phyloP scores from a whole-genome alignment of 176 grass and related monocot genomes.

The Eleusine indica region DNA sequence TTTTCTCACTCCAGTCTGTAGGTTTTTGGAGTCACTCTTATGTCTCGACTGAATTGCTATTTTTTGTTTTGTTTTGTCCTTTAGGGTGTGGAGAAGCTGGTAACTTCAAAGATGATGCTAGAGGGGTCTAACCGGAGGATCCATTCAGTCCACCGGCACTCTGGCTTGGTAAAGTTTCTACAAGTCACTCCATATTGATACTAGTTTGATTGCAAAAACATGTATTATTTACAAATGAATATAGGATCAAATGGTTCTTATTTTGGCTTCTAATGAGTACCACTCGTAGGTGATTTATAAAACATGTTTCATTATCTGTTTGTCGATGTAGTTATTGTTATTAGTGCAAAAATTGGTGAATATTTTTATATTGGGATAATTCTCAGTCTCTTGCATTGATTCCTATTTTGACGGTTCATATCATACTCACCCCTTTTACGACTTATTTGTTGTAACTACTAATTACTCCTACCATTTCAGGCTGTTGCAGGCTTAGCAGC shows the following conservation, averaged over 20 bases:
- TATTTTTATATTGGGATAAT: background rate
- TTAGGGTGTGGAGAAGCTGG: conserved; percentile 88
- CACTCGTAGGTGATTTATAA: background rate
- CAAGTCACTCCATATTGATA: background rate
- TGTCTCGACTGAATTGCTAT: conserved; percentile 21
- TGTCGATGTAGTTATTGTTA: background rate
- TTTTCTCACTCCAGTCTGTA: background rate
- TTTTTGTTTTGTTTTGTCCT: conserved; percentile 27
- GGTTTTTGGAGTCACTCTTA: background rate
- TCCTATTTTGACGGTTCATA: background rate
- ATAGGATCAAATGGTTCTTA: background rate
- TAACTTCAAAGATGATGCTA: conserved; percentile 83
- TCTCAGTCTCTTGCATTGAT: background rate
- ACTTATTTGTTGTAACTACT: background rate
- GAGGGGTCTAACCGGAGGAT: conserved; percentile 82
- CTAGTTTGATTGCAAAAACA: background rate
- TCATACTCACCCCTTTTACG: background rate
- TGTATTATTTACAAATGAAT: background rate
- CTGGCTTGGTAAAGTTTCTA: conserved; percentile 62
- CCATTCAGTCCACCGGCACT: conserved; percentile 75
- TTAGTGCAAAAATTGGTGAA: background rate
- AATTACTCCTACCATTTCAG: conserved; percentile 30
- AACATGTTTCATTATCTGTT: conserved; percentile 1
- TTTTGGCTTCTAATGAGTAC: background rate
- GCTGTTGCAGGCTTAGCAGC: conserved; percentile 79